Conservation (phyloP, 2,329 filamentous ascomycete species). For the Bipolaris zeicola region DNA sequence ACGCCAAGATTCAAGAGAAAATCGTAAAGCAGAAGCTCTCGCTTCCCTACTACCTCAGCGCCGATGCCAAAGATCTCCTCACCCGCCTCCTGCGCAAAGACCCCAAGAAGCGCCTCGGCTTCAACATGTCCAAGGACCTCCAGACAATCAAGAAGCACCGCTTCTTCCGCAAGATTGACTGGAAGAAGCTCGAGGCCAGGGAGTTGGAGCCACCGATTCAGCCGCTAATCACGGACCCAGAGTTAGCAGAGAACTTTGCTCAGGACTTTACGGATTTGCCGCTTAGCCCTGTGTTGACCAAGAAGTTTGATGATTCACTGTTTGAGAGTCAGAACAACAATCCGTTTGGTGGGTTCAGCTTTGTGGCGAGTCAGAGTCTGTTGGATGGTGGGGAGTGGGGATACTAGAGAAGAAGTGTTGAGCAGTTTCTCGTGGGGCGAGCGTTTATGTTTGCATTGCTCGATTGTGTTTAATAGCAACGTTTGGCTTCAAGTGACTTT, state of each 20-base stretch:
- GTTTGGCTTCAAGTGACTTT: not conserved
- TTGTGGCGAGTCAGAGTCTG: conserved; percentile 58
- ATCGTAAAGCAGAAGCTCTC: conserved; percentile 91
- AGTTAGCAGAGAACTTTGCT: conserved; percentile 94
- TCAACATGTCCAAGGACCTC: conserved; percentile 87
- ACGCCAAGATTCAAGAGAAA: conserved; percentile 93
- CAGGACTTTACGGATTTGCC: conserved; percentile 88
- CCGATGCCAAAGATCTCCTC: conserved; percentile 92
- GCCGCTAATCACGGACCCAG: conserved; percentile 92
- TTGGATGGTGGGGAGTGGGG: conserved; percentile 49
- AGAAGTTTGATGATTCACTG: conserved; percentile 35
- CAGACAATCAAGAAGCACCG: conserved; percentile 85
- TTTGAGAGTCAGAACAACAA: conserved; percentile 51
- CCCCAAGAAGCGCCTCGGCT: conserved; percentile 84
- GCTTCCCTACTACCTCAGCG: conserved; percentile 86
- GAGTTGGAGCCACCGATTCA: conserved; percentile 88
- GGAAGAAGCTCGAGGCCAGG: conserved; percentile 81
- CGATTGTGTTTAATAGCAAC: not conserved
- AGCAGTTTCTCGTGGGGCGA: too few relatives aligned
- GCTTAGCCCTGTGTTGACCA: conserved; percentile 69
- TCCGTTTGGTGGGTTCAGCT: conserved; percentile 61
- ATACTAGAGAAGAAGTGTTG: conserved; percentile 23
- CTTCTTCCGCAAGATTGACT: conserved; percentile 97
- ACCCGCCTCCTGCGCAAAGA: conserved; percentile 91
- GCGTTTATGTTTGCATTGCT: not conserved